Percentiles rank a stretch among this genome's conserved stretches.
Evolutionary conservation across 768 basidiomycete species (phyloP).

Genomic region (Candolleomyces aberdarensis): DNA sequence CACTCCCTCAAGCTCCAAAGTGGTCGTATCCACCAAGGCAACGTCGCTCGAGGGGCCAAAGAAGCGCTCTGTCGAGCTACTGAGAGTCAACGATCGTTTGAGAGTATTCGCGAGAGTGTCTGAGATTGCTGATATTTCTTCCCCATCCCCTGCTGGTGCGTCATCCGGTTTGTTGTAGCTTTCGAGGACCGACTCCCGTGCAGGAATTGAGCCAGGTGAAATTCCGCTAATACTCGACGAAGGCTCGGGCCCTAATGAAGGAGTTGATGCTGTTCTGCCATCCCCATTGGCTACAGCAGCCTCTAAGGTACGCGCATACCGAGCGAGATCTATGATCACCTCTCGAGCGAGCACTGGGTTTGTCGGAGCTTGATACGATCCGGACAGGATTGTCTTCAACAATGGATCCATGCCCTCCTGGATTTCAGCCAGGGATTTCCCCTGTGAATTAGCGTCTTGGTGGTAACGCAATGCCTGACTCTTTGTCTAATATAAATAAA

Average conservation of each 20-base stretch:
- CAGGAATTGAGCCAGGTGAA: neutral
- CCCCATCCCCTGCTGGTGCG: too few species aligned
- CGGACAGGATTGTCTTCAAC: conserved; percentile 5
- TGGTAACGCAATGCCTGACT: neutral
- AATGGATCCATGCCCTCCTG: conserved; percentile 8
- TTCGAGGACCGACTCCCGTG: too few species aligned
- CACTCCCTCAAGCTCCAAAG: neutral
- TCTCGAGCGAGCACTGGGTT: conserved; percentile 7
- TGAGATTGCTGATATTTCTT: too few species aligned
- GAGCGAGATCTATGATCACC: conserved; percentile 5
- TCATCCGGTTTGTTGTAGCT: too few species aligned
- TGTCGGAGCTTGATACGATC: conserved; percentile 8
- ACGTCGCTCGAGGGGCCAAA: too few species aligned
- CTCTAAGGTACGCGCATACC: conserved; percentile 9
- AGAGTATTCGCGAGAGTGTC: too few species aligned
- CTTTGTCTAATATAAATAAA: neutral
- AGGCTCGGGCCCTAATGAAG: neutral
- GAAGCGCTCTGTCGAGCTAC: too few species aligned
- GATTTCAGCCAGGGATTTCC: neutral
- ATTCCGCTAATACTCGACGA: neutral
- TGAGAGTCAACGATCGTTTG: too few species aligned
- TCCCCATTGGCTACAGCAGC: neutral
- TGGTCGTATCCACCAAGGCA: too few species aligned
- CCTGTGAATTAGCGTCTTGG: neutral
- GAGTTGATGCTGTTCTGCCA: neutral